Base-by-base conservation (phyloP, 108 stramenopile genomes). In the Pseudonitzschia delicatissima region DNA sequence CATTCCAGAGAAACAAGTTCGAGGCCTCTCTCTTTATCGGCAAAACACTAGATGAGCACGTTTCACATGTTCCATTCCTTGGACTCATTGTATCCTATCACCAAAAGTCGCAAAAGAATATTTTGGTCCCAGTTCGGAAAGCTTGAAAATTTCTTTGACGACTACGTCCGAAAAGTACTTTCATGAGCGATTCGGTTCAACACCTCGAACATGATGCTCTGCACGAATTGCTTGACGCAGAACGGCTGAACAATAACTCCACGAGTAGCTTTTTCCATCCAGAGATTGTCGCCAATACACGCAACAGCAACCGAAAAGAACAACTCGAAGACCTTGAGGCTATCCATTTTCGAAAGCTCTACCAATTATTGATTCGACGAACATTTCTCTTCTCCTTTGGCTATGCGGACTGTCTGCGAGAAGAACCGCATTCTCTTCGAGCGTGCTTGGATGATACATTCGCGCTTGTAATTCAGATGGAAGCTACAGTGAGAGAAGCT, bases 321-420 rank as follows among this genome's bases (percentile, higher is more conserved):
- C 44, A 58, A 31, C 37, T 69, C 25, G 68, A 68, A 39, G 45
- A 68, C 25, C 11, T 76, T 21, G 74, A 76, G 25, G 61, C 60
- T 11, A 34, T 47, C 7, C 74, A 69, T 34, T 69, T 76, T 40
- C 63, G 60, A 59, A 57, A 61, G 27, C 52, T 76, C 5, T 76
- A 69, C 26, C 74, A 76, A 45, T 25, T 76, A 28, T 37, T 76
- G 55, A 76, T 76, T 48, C 74, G 68, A 58, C 31, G 74, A 31
- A 69, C 61, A 28, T 76, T 69, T 26, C 63, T 76, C 9, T 76
- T 76, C 28, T 68, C 74, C 21, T 76, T 57, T 39, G 74, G 74
- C 13, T 76, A 69, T 45, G 74, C 68, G 13, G 74, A 76, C 21
- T 76, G 74, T 57, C 68, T 76, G 21, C 25, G 49, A 23, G 29